Evolutionary conservation across 2,329 filamentous ascomycete genomes (phyloP), one percentile per base, ranked within the genome.

Genomic region (Neoscytalidium dimidiatum): DNA sequence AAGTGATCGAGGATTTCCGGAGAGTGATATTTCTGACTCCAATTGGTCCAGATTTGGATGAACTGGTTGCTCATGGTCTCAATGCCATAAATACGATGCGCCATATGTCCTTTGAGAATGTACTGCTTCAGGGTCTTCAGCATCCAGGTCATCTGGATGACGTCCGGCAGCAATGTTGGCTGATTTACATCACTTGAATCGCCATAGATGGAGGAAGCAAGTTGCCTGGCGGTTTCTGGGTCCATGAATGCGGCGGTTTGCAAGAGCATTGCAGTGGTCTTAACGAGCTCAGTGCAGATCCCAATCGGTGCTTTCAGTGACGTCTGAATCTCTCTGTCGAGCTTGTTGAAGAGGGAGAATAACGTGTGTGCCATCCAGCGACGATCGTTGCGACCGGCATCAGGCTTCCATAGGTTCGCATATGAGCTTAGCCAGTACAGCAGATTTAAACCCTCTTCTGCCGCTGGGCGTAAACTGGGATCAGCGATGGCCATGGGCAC

Each of bases 71-170:
- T 90, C 85, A 97, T 90, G 21, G 81, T 82, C n/a, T 87, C 85
- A 57, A 94, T 88, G 21, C 92, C 92, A 74, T 87, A 85, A 13
- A 96, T 91, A 41, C 94, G 89, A 41, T 97, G 82, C 72, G 96
- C 92, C 92, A 98, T 97, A 71, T 94, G 92, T 38, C 91, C 90
- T 65, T 92, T 94, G 71, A 86, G 88, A 61, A 97, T 89, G 69
- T 94, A 88, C 69, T 87, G 90, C 70, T 87, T 87, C 60, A 91
- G 80, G 1, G 90, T 80, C 48, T 82, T 81, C 70, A 97, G 88
- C 58, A 87, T 89, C 89, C 91, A 96, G 64, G 88, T 84, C 61
- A 83, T 81, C 1, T 83, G 78, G 17, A 90, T 80, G 0, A 88
- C 80, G 8, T 85, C 83, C 1, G 80, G 71, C 0, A 33, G 23